These are phyloP conservation scores for Phanerochaete carnosa DNA, from an alignment of 768 basidiomycete genomes.

Conservation along the genomic window DNA sequence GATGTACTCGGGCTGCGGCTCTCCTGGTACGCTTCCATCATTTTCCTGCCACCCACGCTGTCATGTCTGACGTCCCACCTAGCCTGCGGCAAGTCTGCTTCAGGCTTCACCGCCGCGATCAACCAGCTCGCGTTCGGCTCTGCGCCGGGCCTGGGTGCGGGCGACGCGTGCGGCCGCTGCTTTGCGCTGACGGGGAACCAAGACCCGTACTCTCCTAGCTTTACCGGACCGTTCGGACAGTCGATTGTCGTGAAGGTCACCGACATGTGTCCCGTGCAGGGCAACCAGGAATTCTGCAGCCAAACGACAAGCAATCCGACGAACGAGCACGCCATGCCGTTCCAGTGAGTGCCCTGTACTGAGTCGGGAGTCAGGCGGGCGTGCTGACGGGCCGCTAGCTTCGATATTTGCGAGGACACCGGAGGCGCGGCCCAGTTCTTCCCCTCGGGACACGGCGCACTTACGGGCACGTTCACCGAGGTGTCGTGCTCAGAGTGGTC, in stretches of 20 bases:
- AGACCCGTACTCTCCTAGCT: constrained; percentile 52
- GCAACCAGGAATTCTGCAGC: constrained; percentile 54
- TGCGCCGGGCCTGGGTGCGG: constrained; percentile 45
- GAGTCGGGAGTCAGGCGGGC: not conserved
- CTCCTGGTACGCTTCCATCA: constrained; percentile 35
- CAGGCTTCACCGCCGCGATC: constrained; percentile 53
- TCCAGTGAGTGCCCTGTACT: constrained; percentile 41
- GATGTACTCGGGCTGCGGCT: constrained; percentile 47
- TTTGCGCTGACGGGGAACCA: constrained; percentile 47
- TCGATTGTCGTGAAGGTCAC: constrained; percentile 51
- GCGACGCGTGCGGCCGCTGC: constrained; percentile 62
- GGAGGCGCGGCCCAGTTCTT: constrained; percentile 53
- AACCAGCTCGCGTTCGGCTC: constrained; percentile 56
- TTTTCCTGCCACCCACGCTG: constrained; percentile 48
- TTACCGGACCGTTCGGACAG: constrained; percentile 44
- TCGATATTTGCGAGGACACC: constrained; percentile 60
- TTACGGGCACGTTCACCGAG: constrained; percentile 51
- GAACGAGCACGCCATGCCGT: constrained; percentile 41
- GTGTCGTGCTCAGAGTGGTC: constrained; percentile 57
- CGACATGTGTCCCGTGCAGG: constrained; percentile 41
- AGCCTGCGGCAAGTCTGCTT: constrained; percentile 50
- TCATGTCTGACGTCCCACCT: constrained; percentile 40
- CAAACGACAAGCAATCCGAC: constrained; percentile 39
- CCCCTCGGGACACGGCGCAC: constrained; percentile 50
- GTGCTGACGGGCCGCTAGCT: constrained; percentile 31